phyloP scores from a whole-genome alignment of 1,139 yeast species.

The Magnusiomyces fungicola region DNA sequence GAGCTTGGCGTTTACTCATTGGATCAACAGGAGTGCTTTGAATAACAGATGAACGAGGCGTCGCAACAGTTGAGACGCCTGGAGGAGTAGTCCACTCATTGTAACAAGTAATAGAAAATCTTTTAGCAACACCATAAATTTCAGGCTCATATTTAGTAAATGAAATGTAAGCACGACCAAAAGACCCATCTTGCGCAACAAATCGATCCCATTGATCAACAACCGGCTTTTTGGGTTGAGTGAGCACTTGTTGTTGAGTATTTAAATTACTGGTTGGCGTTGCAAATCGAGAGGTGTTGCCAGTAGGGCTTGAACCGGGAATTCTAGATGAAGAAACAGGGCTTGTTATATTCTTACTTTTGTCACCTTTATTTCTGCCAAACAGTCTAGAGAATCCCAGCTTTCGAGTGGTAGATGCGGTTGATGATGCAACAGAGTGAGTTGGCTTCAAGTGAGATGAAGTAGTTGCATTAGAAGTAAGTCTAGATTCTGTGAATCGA shows the following conservation, averaged over 20 bases:
- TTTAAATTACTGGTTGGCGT: slow-evolving; percentile 1
- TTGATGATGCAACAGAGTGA: neutral
- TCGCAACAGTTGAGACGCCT: neutral
- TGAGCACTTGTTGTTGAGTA: slow-evolving; percentile 21
- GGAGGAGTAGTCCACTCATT: slow-evolving; percentile 65
- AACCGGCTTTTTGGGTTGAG: neutral
- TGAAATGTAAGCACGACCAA: slow-evolving; percentile 65
- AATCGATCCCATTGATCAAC: slow-evolving; percentile 1
- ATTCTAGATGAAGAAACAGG: no score
- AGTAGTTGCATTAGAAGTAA: neutral
- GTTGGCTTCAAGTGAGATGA: neutral
- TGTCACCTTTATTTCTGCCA: slow-evolving; percentile 29
- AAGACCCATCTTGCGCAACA: slow-evolving; percentile 75
- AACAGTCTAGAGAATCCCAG: slow-evolving; percentile 13
- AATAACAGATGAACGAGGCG: neutral
- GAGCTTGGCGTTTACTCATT: slow-evolving; percentile 34
- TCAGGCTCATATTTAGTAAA: slow-evolving; percentile 52
- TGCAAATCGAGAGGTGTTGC: no score
- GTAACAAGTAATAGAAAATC: slow-evolving; percentile 53
- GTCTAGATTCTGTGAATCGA: neutral
- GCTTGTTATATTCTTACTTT: neutral
- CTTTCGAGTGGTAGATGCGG: slow-evolving; percentile 3
- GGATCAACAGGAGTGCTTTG: neutral
- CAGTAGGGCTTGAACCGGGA: no score
- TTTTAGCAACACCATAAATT: slow-evolving; percentile 47